These are phyloP conservation scores for Neofusicoccum laricinum DNA, from an alignment of 2,329 filamentous ascomycete species.

Conservation along the genomic window DNA sequence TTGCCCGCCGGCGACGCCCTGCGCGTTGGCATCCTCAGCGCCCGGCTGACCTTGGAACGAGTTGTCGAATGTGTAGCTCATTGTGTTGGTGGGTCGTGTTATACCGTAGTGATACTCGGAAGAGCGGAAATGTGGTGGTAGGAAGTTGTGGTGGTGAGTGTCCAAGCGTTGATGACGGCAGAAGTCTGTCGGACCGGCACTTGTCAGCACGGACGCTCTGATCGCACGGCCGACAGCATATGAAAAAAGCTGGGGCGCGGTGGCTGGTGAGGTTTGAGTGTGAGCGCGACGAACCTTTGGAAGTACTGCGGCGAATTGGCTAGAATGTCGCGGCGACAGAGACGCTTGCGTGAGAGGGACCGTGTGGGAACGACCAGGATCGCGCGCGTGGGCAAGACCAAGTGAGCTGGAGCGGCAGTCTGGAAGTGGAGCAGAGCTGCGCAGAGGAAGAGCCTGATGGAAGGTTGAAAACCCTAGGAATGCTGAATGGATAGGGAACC, in stretches of 20 bases:
- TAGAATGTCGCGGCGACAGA: background rate
- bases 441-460: constrained; percentile 15
- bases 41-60: constrained; percentile 60
- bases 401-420: constrained; percentile 16
- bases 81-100: constrained; percentile 35
- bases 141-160: constrained; percentile 10
- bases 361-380: constrained; percentile 8
- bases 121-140: constrained; percentile 13
- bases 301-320: constrained; percentile 10
- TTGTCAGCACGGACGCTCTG: constrained; percentile 16
- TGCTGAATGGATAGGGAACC: constrained; percentile 25
- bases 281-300: constrained; percentile 19
- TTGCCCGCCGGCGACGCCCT: constrained; percentile 45
- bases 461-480: constrained; percentile 14
- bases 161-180: constrained; percentile 17
- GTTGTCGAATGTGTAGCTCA: constrained; percentile 68
- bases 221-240: constrained; percentile 12
- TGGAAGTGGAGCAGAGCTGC: constrained; percentile 26
- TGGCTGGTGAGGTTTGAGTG: constrained; percentile 17
- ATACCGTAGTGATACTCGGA: constrained; percentile 15
- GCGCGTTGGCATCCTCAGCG: constrained; percentile 50
- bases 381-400: constrained; percentile 24
- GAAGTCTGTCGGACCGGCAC: constrained; percentile 12
- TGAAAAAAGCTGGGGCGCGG: constrained; percentile 2
- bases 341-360: background rate